phyloP scores from a whole-genome alignment of 495 filamentous ascomycete genomes.

The Achaetomiella virescens region DNA sequence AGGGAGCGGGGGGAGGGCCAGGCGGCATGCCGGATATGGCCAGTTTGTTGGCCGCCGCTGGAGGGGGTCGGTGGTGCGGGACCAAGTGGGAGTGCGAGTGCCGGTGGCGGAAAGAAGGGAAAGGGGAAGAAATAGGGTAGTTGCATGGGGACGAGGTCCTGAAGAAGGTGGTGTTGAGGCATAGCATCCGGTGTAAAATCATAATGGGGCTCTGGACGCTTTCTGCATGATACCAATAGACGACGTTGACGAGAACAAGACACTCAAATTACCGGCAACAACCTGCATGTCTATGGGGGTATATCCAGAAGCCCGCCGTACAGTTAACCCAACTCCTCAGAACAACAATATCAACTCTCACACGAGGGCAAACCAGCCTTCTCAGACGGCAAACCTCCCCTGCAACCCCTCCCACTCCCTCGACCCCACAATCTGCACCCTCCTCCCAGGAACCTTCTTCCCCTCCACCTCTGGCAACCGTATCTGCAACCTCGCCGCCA shows the following conservation, averaged over 20 bases:
- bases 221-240: background rate
- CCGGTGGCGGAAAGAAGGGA: constrained; percentile 38
- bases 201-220: no score
- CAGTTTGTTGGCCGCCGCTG: constrained; percentile 36
- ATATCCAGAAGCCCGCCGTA: constrained; percentile 6
- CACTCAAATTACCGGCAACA: background rate
- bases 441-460: constrained; percentile 26
- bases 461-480: constrained; percentile 36
- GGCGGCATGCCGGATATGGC: constrained; percentile 34
- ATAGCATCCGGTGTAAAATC: background rate
- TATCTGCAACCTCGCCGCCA: constrained; percentile 45
- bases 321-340: background rate
- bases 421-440: constrained; percentile 39
- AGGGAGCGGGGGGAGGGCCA: constrained; percentile 42
- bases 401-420: constrained; percentile 40
- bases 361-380: background rate
- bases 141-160: no score
- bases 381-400: constrained; percentile 22
- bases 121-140: constrained; percentile 34
- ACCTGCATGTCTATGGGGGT: background rate
- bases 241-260: background rate
- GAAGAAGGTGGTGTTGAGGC: no score
- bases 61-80: constrained; percentile 22
- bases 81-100: constrained; percentile 18
- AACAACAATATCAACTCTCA: background rate